Evolutionary conservation across 2,329 filamentous ascomycete genomes (phyloP), one percentile per base, ranked within the genome.

Genomic region (Lecanoromycetidae sp.): DNA sequence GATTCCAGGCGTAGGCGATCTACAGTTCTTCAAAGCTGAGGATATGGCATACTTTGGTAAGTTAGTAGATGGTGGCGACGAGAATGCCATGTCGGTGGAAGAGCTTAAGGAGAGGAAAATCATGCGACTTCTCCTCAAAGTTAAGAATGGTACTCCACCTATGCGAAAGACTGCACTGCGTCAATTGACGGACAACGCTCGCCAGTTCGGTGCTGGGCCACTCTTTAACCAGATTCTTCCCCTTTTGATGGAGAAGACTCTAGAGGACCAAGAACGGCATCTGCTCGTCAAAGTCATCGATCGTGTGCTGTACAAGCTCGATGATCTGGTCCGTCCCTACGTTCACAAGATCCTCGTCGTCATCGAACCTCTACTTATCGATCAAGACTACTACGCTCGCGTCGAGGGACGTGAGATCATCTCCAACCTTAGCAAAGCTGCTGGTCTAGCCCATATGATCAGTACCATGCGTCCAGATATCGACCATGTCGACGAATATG

Each of bases 11-110:
- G 87, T 98, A 41, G 88, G 88, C 32, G 91, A 98, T 63, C 69
- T 98, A 43, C 88, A 95, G 56, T 98, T 96, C 63, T 94, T 98
- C 75, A 98, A 98, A 68, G 79, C 87, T 1, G 91, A 98, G 64
- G 91, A 98, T 65, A 95, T 96, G 87, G 82, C 86, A 32, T 98
- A 98, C 67, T 98, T 98, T 60, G 88, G 90, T 50, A 96, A 98
- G 70, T 77, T 98, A 33, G 90, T 94, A 19, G 91, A 98, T 61
- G 87, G 86, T 30, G 84, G 83, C 22, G 87, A 96, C 57, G 91
- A 98, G 67, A 93, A 90, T 57, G 75, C 80, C 19, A 77, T 98
- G 67, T 88, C 82, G 17, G 87, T 98, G 8, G 91, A 98, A 40
- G 90, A 98, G 60, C 69, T 98, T 44, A 96, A 98, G 66, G 90